Conservation (phyloP, 2,329 filamentous ascomycete species). For the Pseudonectria buxi region DNA sequence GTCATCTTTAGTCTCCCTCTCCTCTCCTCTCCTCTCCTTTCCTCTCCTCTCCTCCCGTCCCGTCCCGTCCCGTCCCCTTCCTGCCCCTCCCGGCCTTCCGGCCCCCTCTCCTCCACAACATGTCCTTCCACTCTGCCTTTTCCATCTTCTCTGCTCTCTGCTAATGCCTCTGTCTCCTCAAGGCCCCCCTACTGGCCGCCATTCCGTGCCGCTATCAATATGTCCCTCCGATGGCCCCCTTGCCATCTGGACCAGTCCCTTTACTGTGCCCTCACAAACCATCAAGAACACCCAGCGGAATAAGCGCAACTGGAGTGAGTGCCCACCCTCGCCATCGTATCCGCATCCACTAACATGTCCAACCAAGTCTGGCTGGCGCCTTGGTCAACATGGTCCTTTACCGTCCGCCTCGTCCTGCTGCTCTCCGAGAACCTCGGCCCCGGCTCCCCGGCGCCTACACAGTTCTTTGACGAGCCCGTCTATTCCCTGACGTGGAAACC, state of each 20-base stretch:
- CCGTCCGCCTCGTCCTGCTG: constrained; percentile 24
- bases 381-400: constrained; percentile 29
- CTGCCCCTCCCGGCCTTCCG: too few relatives aligned
- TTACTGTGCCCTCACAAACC: constrained; percentile 21
- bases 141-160: too few relatives aligned
- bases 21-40: too few relatives aligned
- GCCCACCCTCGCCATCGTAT: neutral
- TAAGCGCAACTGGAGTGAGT: constrained; percentile 31
- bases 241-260: constrained; percentile 25
- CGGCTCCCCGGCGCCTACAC: constrained; percentile 11
- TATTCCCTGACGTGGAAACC: constrained; percentile 21
- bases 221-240: constrained; percentile 9
- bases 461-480: constrained; percentile 22
- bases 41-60: too few relatives aligned
- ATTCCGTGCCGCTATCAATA: too few relatives aligned
- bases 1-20: too few relatives aligned
- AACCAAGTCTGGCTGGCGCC: constrained; percentile 25
- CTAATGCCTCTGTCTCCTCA: too few relatives aligned
- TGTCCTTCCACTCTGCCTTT: too few relatives aligned
- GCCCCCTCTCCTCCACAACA: too few relatives aligned
- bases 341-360: neutral
- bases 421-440: constrained; percentile 24
- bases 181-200: too few relatives aligned
- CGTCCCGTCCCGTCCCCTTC: too few relatives aligned
- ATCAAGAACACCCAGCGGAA: constrained; percentile 25